Percentiles rank a stretch among this genome's conserved stretches.
Conservation (phyloP, 495 filamentous ascomycete species). For the Podospora conica region DNA sequence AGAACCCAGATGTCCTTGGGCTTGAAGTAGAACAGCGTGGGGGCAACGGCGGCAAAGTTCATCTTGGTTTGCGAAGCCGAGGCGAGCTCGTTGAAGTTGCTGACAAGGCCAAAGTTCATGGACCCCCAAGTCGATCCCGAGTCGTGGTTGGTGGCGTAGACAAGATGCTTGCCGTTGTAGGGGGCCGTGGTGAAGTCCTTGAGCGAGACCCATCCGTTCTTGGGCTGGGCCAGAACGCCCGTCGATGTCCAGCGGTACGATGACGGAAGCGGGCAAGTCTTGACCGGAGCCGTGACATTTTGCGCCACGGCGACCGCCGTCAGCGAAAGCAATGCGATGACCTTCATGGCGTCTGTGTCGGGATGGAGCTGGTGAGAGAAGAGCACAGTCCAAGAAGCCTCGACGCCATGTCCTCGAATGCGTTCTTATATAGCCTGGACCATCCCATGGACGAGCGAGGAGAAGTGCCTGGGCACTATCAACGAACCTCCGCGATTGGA, state of each 20-base stretch:
- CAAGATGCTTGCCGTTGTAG: constrained; percentile 50
- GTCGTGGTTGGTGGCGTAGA: constrained; percentile 45
- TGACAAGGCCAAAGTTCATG: constrained; percentile 52
- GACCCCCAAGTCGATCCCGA: constrained; percentile 40
- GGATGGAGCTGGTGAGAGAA: background rate
- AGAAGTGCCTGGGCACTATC: background rate
- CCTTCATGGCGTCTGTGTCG: background rate
- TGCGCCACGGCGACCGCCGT: background rate
- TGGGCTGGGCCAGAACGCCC: constrained; percentile 42
- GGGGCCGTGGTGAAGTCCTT: constrained; percentile 54
- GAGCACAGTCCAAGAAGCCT: background rate
- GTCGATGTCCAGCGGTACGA: constrained; percentile 51
- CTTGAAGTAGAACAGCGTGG: constrained; percentile 55
- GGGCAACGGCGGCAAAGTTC: constrained; percentile 47
- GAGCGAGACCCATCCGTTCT: constrained; percentile 48
- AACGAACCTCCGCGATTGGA: background rate
- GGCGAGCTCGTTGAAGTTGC: constrained; percentile 49
- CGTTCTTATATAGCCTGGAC: background rate
- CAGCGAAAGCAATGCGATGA: background rate
- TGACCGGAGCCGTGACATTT: background rate
- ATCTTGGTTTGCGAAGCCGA: constrained; percentile 48
- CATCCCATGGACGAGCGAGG: background rate
- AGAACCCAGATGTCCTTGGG: constrained; percentile 57
- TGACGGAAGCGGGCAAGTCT: constrained; percentile 46
- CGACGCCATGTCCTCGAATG: background rate